Base-by-base conservation (phyloP, 2,329 filamentous ascomycete species). In the Nectriaceae sp. region DNA sequence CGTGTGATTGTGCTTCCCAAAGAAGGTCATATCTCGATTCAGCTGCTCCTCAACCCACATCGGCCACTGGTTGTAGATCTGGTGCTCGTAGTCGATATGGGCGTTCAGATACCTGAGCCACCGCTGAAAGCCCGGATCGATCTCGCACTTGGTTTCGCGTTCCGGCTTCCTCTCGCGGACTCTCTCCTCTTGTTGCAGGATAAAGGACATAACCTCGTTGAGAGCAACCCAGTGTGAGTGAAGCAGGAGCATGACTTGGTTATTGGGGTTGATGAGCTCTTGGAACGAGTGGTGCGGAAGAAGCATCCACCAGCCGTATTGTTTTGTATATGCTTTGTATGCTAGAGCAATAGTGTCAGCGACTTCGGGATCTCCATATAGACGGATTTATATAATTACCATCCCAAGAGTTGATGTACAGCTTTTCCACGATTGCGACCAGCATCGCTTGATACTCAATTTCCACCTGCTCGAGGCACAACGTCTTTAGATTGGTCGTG, bases 301-400 rank as follows among this genome's bases (percentile, higher is more conserved):
- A 61, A 78, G 71, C 71, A 82, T 82, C 79, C 79, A 82, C 79
- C 79, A 83, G 4, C 62, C 70, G 59, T 79, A 82, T 56, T 80
- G 77, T 45, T 70, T 65, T 36, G 69, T 70, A 44, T 81, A 70
- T n/a, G 73, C 66, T 52, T 74, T 68, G 58, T 80, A 81, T 15
- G 78, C 79, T 79, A 33, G 4, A 11, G 16, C 13, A 4, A 13
- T n/a, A n/a, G n/a, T 40, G 41, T 57, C 45, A 58, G 42, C 37
- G n/a, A n/a, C n/a, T n/a, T n/a, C n/a, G n/a, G n/a, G n/a, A n/a
- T n/a, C n/a, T n/a, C n/a, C n/a, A n/a, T n/a, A n/a, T n/a, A n/a
- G n/a, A n/a, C n/a, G n/a, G 11, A 10, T 24, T 2, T 26, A n/a
- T 1, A 4, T 26, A 3, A 10, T 71, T 65, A 75, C 82, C 81